These are phyloP conservation scores for Plicaturopsis crispa DNA, from an alignment of 768 basidiomycete genomes.

Conservation along the genomic window DNA sequence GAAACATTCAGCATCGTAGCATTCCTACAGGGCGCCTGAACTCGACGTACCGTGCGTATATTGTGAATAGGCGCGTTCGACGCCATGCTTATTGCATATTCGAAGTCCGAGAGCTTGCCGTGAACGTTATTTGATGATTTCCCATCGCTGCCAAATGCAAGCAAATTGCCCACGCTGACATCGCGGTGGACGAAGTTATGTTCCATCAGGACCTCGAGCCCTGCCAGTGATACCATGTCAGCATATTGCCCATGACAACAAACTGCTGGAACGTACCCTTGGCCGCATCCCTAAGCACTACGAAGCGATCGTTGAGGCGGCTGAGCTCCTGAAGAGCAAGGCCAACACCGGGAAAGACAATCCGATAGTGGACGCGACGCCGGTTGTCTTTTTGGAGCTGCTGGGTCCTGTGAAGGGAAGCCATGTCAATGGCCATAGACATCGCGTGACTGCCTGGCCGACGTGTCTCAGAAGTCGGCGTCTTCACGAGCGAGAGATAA, in stretches of 20 bases:
- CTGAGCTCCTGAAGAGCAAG: not conserved
- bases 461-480: not conserved
- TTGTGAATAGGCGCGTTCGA: not conserved
- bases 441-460: not conserved
- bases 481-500: not conserved
- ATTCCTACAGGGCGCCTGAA: too few species aligned
- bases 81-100: not conserved
- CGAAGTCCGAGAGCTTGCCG: not conserved
- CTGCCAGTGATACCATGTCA: not conserved
- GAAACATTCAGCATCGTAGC: too few species aligned
- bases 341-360: not conserved
- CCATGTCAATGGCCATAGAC: not conserved
- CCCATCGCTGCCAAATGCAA: not conserved
- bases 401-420: not conserved
- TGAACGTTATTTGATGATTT: too few species aligned
- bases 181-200: not conserved
- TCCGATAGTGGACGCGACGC: not conserved
- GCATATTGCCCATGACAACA: not conserved
- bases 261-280: not conserved
- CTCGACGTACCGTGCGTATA: not conserved
- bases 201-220: not conserved
- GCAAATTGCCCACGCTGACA: not conserved
- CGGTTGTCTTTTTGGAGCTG: not conserved
- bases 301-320: too few species aligned
- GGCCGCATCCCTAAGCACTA: not conserved